These are phyloP conservation scores for Boletus tomentosulus DNA, from an alignment of 768 basidiomycete species.

Conservation along the genomic window DNA sequence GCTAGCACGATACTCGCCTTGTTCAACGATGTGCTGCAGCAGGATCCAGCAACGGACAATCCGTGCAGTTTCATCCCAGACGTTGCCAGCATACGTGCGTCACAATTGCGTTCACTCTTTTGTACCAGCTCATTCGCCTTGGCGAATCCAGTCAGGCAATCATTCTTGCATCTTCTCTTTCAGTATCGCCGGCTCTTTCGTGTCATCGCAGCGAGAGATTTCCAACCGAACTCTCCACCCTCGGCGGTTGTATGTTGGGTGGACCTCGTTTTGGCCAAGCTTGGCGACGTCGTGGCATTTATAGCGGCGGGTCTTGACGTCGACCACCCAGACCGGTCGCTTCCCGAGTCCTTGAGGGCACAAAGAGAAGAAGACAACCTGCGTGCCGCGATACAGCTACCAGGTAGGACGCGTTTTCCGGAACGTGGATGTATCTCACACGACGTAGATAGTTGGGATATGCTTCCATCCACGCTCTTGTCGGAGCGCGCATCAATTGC, in stretches of 20 bases:
- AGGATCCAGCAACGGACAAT: background rate
- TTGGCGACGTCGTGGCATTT: slow-evolving; percentile 38
- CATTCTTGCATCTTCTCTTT: slow-evolving; percentile 42
- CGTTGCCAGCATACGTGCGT: slow-evolving; percentile 22
- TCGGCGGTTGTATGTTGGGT: slow-evolving; percentile 57
- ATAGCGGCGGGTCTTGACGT: slow-evolving; percentile 27
- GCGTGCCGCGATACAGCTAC: slow-evolving; percentile 63
- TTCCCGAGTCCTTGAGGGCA: slow-evolving; percentile 29
- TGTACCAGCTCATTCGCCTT: slow-evolving; percentile 5
- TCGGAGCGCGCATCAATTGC: slow-evolving; percentile 55
- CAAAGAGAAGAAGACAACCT: slow-evolving; percentile 50
- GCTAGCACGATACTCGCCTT: slow-evolving; percentile 31
- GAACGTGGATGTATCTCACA: slow-evolving; percentile 9
- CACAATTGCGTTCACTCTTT: background rate
- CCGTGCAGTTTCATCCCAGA: slow-evolving; percentile 8
- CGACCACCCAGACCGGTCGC: slow-evolving; percentile 8
- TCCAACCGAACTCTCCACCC: slow-evolving; percentile 19
- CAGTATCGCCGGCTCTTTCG: slow-evolving; percentile 49
- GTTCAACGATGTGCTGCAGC: slow-evolving; percentile 24
- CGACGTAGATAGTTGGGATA: slow-evolving; percentile 50
- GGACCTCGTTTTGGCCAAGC: slow-evolving; percentile 53
- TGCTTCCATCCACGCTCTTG: slow-evolving; percentile 40
- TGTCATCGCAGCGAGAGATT: slow-evolving; percentile 35
- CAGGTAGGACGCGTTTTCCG: slow-evolving; percentile 38
- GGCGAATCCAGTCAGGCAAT: slow-evolving; percentile 26